Conservation (phyloP, 2,329 filamentous ascomycete genomes). For the Westerdykella sp. region DNA sequence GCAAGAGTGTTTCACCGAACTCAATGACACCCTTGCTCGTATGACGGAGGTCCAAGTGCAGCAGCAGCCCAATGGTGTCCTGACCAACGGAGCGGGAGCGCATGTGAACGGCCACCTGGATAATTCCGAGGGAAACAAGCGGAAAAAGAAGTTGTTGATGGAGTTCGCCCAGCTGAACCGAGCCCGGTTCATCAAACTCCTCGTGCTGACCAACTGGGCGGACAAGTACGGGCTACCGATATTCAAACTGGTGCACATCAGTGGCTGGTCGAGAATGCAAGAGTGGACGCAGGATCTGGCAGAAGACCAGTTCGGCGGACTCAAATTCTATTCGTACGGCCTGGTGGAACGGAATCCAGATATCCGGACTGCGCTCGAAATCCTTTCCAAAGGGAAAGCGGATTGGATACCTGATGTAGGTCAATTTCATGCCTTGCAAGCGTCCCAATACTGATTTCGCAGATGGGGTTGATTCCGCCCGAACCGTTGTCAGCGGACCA, state of each 20-base stretch:
- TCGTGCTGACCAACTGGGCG: conserved; percentile 88
- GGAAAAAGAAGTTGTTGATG: conserved; percentile 68
- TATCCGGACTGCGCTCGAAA: conserved; percentile 78
- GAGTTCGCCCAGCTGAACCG: conserved; percentile 75
- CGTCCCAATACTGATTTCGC: conserved; percentile 6
- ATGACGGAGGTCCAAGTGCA: conserved; percentile 62
- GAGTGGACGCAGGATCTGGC: conserved; percentile 33
- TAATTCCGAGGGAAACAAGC: conserved; percentile 23
- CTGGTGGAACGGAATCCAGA: conserved; percentile 85
- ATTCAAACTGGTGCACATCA: conserved; percentile 81
- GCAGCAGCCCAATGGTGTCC: conserved; percentile 45
- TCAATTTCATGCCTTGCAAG: conserved; percentile 9
- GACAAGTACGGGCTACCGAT: conserved; percentile 60
- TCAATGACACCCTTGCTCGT: conserved; percentile 63
- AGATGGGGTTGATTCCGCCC: conserved; percentile 72
- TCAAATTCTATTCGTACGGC: conserved; percentile 65
- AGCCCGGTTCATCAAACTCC: conserved; percentile 83
- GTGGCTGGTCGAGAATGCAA: conserved; percentile 56
- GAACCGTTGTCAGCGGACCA: conserved; percentile 65
- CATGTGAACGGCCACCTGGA: conserved; percentile 25
- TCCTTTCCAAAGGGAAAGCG: conserved; percentile 71
- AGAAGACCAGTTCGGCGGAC: conserved; percentile 56
- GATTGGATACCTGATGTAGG: conserved; percentile 73
- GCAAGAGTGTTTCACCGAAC: conserved; percentile 74
- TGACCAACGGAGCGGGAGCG: conserved; percentile 35